phyloP scores from a whole-genome alignment of 2,329 filamentous ascomycete species.

The Chaetothyriales sp. region DNA sequence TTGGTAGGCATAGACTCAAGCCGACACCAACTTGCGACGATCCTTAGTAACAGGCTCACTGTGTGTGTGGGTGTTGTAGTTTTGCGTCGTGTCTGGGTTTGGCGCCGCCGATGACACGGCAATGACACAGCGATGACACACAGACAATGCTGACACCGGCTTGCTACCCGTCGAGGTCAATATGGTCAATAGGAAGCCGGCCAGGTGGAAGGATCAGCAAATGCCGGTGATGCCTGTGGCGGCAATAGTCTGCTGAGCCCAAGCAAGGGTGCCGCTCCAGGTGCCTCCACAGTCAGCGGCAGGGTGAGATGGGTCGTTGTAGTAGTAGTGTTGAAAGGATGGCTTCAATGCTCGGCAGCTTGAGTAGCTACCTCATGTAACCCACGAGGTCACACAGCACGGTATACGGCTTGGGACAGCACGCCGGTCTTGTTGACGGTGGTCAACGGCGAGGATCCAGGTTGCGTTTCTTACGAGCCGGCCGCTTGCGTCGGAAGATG shows the following conservation, averaged over 20 bases:
- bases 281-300: no score
- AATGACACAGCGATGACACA: no score
- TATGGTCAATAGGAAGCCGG: no score
- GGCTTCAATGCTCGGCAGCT: neutral
- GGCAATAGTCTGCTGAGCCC: no score
- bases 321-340: neutral
- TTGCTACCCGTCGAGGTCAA: no score
- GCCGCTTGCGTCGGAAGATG: neutral
- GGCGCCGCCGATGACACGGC: no score
- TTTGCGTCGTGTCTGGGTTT: no score
- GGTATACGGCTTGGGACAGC: neutral
- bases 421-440: neutral
- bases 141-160: no score
- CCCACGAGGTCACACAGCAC: neutral
- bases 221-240: no score
- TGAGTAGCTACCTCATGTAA: neutral
- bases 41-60: neutral
- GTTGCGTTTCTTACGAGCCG: neutral
- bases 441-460: neutral
- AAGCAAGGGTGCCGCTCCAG: no score
- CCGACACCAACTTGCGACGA: neutral
- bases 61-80: neutral
- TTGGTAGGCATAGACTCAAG: neutral
- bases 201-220: no score
- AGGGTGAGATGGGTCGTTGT: no score